phyloP scores from a whole-genome alignment of 2,329 filamentous ascomycete genomes.

The Dactylellina leptospora region DNA sequence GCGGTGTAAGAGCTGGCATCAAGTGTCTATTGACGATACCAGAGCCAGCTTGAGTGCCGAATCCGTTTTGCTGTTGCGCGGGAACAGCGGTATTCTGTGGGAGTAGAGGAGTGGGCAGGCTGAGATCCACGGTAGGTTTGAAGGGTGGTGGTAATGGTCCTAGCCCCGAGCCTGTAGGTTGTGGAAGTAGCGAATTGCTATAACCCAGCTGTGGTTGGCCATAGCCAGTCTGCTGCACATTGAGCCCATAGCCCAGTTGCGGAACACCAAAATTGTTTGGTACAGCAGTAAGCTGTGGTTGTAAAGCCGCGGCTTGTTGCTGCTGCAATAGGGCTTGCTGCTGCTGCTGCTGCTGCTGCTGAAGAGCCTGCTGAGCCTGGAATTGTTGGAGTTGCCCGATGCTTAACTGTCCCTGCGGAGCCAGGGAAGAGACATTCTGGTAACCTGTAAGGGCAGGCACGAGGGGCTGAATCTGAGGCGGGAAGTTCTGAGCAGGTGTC shows the following conservation, averaged over 20 bases:
- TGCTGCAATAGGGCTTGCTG: slow-evolving; percentile 62
- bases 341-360: slow-evolving; percentile 64
- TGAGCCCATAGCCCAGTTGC: slow-evolving; percentile 59
- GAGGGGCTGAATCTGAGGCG: slow-evolving; percentile 61
- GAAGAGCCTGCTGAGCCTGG: slow-evolving; percentile 60
- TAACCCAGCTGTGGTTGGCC: slow-evolving; percentile 66
- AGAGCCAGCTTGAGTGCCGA: slow-evolving; percentile 63
- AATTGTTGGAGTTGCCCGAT: slow-evolving; percentile 59
- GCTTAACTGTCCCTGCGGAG: slow-evolving; percentile 36
- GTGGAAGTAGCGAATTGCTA: slow-evolving; percentile 61
- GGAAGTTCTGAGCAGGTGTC: slow-evolving; percentile 72
- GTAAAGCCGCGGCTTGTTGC: slow-evolving; percentile 65
- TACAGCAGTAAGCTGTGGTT: slow-evolving; percentile 57
- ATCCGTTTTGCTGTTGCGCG: slow-evolving; percentile 62
- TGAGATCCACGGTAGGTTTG: slow-evolving; percentile 67
- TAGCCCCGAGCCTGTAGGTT: slow-evolving; percentile 64
- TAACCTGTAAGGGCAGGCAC: slow-evolving; percentile 57
- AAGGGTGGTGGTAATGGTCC: slow-evolving; percentile 69
- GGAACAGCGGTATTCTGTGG: slow-evolving; percentile 63
- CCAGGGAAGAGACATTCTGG: slow-evolving; percentile 29
- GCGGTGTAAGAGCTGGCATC: slow-evolving; percentile 67
- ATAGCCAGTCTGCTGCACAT: slow-evolving; percentile 64
- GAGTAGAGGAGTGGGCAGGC: slow-evolving; percentile 61
- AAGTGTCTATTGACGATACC: slow-evolving; percentile 67
- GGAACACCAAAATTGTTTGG: slow-evolving; percentile 57